Base-by-base conservation (phyloP, 352 stramenopile genomes). In the Poterioochromonas sp. region DNA sequence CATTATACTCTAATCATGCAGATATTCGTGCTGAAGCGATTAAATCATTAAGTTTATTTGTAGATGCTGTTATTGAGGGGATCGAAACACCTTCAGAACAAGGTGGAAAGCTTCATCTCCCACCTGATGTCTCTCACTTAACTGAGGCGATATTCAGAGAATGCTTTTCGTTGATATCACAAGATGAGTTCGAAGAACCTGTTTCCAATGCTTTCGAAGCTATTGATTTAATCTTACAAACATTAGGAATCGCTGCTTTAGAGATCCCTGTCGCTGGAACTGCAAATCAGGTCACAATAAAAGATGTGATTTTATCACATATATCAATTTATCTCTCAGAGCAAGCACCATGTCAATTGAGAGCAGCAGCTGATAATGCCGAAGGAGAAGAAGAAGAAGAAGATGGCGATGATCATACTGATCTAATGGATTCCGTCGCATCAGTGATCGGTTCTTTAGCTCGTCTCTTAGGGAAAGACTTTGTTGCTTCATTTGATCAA, bases 401-500 rank as follows among this genome's bases (percentile, higher is more conserved):
- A 32, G 89, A 93, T 26, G 92, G 97, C 0, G 93, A 97, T 76
- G 86, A 92, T 47, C 92, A 98, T 63, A 92, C 94, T 73, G 92
- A 95, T 63, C 94, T 97, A 37, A 91, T 89, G 81, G 93, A 96
- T 79, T 88, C 87, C 47, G 90, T 94, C 3, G 95, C 91, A 47
- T 93, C 97, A 83, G 84, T 98, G 34, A 88, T 97, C 49, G 92
- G 92, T 37, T 88, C 91, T 51, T 91, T 97, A 79, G 89, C 88
- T 78, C 93, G 96, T 84, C 93, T 95, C 79, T 96, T 97, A 87
- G 92, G 92, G 68, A 85, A 89, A 77, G 88, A 94, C 77, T 96
- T 97, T 82, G 81, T 91, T 40, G 86, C 90, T 53, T 91, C 92
- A 37, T 92, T 97, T 79, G 85, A 91, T 65, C 86, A 92, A 82